phyloP scores from a whole-genome alignment of 495 filamentous ascomycete species.

The Neurospora cerealis region DNA sequence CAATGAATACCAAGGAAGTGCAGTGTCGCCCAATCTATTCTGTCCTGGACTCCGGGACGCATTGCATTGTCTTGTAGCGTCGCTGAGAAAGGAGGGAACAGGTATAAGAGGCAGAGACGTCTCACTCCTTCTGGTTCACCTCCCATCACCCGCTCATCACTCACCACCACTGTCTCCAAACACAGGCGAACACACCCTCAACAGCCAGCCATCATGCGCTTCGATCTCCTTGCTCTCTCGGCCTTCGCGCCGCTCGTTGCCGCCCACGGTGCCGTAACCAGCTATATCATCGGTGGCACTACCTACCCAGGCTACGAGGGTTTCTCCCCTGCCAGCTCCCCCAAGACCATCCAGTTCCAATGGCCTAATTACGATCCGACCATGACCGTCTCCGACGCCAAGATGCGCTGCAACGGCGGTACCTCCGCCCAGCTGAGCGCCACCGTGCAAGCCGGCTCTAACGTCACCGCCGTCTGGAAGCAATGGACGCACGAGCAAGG shows the following conservation, averaged over 20 bases:
- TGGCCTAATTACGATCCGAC: slow-evolving; percentile 45
- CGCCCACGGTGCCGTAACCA: slow-evolving; percentile 44
- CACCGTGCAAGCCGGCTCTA: slow-evolving; percentile 33
- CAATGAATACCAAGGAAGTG: neutral
- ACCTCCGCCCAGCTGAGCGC: slow-evolving; percentile 24
- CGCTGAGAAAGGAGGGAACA: neutral
- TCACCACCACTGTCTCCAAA: neutral
- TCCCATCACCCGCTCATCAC: neutral
- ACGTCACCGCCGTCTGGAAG: slow-evolving; percentile 39
- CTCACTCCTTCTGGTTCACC: neutral
- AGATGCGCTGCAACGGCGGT: slow-evolving; percentile 39
- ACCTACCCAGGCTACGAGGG: slow-evolving; percentile 40
- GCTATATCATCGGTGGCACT: slow-evolving; percentile 39
- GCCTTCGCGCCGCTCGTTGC: slow-evolving; percentile 23
- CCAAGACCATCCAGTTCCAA: slow-evolving; percentile 41
- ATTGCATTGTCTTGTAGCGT: neutral
- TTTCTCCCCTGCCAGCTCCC: slow-evolving; percentile 29
- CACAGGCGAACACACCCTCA: neutral
- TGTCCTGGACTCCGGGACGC: neutral
- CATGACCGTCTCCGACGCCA: slow-evolving; percentile 26
- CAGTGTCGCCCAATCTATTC: neutral
- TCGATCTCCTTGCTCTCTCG: neutral
- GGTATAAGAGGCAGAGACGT: neutral
- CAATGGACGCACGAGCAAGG: slow-evolving; percentile 43
- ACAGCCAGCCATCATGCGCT: slow-evolving; percentile 2